Evolutionary conservation across 805 yeast genomes (phyloP).

Genomic region (Schwanniomyces pseudopolymorphus): DNA sequence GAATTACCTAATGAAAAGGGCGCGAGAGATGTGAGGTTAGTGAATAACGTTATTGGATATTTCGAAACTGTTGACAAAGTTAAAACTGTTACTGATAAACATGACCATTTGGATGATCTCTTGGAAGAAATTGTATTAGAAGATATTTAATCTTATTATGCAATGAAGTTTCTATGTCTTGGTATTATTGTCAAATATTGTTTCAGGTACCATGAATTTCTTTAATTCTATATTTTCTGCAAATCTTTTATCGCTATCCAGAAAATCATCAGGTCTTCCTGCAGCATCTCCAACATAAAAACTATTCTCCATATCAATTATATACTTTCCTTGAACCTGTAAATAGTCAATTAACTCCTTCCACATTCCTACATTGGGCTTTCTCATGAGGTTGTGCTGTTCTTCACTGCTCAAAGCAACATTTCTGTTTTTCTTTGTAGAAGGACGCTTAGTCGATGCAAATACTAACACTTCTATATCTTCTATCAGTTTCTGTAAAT

Average conservation of each 20-base stretch:
- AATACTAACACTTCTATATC: constrained; percentile 42
- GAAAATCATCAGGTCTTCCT: constrained; percentile 74
- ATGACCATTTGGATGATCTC: constrained; percentile 20
- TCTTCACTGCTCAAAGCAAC: constrained; percentile 22
- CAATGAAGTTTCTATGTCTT: background rate
- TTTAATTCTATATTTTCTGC: constrained; percentile 55
- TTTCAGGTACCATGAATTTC: constrained; percentile 72
- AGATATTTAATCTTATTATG: constrained; percentile 9
- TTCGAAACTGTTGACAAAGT: constrained; percentile 64
- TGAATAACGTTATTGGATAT: constrained; percentile 57
- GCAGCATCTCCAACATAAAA: constrained; percentile 96
- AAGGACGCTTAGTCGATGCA: constrained; percentile 62
- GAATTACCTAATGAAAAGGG: constrained; percentile 15
- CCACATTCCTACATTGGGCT: constrained; percentile 84
- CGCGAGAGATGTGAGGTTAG: constrained; percentile 22
- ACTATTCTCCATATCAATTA: constrained; percentile 44
- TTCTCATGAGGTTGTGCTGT: constrained; percentile 50
- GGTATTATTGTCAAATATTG: constrained; percentile 40
- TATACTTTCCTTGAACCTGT: constrained; percentile 10
- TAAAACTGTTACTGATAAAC: constrained; percentile 13
- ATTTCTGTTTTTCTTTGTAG: constrained; percentile 16
- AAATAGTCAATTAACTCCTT: constrained; percentile 46
- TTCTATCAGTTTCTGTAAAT: constrained; percentile 21
- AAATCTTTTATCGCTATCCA: constrained; percentile 74
- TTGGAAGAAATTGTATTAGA: constrained; percentile 19